A percentile compares a stretch with the other conserved stretches of the same genome.
phyloP scores from a whole-genome alignment of 2,329 filamentous ascomycete species.

The Dactylellina leptospora region DNA sequence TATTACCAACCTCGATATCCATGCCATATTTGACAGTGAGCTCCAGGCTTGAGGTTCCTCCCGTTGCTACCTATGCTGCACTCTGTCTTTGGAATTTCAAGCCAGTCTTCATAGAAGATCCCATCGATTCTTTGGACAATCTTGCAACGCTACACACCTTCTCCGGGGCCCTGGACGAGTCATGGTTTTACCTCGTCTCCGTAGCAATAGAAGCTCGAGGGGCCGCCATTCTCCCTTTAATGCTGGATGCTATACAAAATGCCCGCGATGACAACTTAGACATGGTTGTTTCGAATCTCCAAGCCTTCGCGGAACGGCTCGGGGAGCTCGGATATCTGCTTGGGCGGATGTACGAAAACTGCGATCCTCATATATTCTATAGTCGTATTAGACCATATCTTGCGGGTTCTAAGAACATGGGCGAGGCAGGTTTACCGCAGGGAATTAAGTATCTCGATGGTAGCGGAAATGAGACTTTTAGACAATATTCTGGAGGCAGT shows the following conservation, averaged over 20 bases:
- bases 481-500: conserved; percentile 90
- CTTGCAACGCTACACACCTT: conserved; percentile 88
- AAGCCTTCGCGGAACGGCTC: conserved; percentile 82
- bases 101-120: conserved; percentile 83
- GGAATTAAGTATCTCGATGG: conserved; percentile 90
- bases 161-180: conserved; percentile 93
- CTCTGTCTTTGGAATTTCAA: conserved; percentile 97
- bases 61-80: conserved; percentile 92
- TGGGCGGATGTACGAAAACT: conserved; percentile 91
- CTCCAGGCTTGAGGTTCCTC: conserved; percentile 80
- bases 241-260: conserved; percentile 85
- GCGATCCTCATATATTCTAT: conserved; percentile 94
- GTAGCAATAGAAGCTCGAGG: conserved; percentile 94
- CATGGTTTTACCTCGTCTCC: conserved; percentile 97
- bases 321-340: conserved; percentile 83
- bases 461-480: conserved; percentile 72
- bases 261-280: conserved; percentile 74
- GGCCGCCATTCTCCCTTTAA: conserved; percentile 83
- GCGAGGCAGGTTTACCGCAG: conserved; percentile 84
- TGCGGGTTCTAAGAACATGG: conserved; percentile 97
- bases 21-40: conserved; percentile 82
- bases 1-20: conserved; percentile 81
- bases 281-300: conserved; percentile 80
- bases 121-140: conserved; percentile 84
- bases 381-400: conserved; percentile 95